Evolutionary conservation across 2,329 filamentous ascomycete species (phyloP), one percentile per base, ranked within the genome.

Genomic region (Calonectria montana): DNA sequence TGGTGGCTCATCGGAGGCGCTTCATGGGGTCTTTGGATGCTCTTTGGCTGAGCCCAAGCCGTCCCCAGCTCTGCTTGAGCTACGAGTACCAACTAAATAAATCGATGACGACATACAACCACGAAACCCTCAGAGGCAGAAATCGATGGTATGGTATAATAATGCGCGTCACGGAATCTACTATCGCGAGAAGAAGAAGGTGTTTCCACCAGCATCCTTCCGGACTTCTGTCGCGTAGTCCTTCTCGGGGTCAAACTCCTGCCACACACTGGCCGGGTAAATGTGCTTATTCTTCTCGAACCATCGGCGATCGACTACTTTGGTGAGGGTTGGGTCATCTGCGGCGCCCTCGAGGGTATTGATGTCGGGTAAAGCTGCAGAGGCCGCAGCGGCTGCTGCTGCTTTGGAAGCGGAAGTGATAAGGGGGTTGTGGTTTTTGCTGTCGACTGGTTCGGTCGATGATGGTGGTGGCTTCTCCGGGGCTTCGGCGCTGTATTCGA

Each of bases 231-330:
- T 89, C 80, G 91, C 89, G 85, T 97, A 97, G 79, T 98, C 94
- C 83, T 94, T 94, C 73, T 94, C 94, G 0, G 95, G 93, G 76
- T 98, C 96, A 82, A 97, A 99, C 74, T 97, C 94, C 78, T 96
- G 94, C 97, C 97, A 99, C 57, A 96, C 90, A 81, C 94, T 98
- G 23, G 96, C 96, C 0, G 97, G 97, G 82, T 96, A 99, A 70
- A 99, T 98, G 83, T 99, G 97, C 84, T 98, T 99, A 82, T 98
- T 98, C 80, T 92, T 91, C 86, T 98, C 95, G 82, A 98, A 99
- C 97, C 97, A 99, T 72, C 97, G 88, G 72, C 97, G 90, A 85
- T 99, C 96, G 4, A 99, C 96, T 4, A 99, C 96, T 82, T 98
- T 98, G 3, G 96, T 98, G 73, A 94, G 84, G 3, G 89, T 89